Conservation (phyloP, 345 rosid species). For the Excoecaria agallocha region DNA sequence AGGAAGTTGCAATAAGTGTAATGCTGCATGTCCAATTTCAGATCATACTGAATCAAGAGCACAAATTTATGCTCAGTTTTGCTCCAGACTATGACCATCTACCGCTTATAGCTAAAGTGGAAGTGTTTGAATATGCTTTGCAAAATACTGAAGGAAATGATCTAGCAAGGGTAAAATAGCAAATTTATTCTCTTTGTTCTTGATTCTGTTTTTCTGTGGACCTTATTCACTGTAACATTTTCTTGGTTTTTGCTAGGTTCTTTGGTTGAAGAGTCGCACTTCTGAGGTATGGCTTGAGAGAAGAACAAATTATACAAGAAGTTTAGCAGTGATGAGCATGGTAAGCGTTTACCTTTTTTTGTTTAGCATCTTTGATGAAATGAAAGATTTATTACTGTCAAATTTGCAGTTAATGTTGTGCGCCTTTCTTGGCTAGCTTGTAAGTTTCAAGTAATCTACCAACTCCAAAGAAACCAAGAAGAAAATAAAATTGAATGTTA, state of each 20-base stretch:
- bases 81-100: conserved; percentile 92
- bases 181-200: conserved; percentile 4
- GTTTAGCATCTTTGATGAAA: background rate
- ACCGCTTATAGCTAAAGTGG: conserved; percentile 88
- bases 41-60: conserved; percentile 92
- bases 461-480: background rate
- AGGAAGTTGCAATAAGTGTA: conserved; percentile 7
- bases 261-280: conserved; percentile 96
- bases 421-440: background rate
- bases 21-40: conserved; percentile 37
- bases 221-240: conserved; percentile 13
- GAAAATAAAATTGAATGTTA: background rate
- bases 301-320: conserved; percentile 95
- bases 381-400: background rate
- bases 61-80: conserved; percentile 83
- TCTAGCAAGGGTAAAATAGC: conserved; percentile 67
- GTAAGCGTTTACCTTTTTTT: conserved; percentile 44
- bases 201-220: conserved; percentile 9
- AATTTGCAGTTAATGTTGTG: background rate
- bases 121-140: conserved; percentile 86
- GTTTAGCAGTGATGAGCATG: conserved; percentile 99
- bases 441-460: background rate
- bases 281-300: conserved; percentile 99
- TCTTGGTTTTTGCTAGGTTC: conserved; percentile 57
- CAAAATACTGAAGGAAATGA: conserved; percentile 95